Base-by-base conservation (phyloP, 2,329 filamentous ascomycete genomes). In the Hypoxylon sp. region DNA sequence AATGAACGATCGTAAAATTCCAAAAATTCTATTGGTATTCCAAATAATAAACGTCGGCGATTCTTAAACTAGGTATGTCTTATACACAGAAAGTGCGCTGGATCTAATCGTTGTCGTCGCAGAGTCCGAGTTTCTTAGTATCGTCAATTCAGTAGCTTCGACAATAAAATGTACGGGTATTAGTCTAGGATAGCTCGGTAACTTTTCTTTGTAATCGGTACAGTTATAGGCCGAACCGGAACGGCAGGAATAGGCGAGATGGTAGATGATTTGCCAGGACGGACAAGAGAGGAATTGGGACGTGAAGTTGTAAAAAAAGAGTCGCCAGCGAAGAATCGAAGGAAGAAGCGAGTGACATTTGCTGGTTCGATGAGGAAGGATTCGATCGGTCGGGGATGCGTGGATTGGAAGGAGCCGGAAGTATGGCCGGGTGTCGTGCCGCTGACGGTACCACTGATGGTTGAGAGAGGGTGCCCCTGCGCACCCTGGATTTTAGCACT, bases 311-410 rank as follows among this genome's bases (percentile, higher is more conserved):
- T 46, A 32, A 59, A 49, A 49, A 53, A 38, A 53, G 38, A 59
- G 48, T 62, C 45, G 36, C 46, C 52, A 65, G 58, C 57, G 50
- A 57, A 67, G 57, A 67, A 67, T 58, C 34, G 49, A 67, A 60
- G 49, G 53, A 64, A 36, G 55, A 67, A 70, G 53, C 64, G 64
- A 70, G 58, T 48, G 63, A 69, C 67, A 63, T 46, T 30, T 61
- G 59, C 61, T 63, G 55, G 68, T 50, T 70, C 51, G 56, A 68
- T 46, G 32, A 55, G 38, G 68, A 65, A 65, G 68, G 68, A 68
- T 70, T 70, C 51, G 61, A 68, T 70, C 68, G 65, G 61, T 57
- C 60, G 67, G 63, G 60, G 59, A 67, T 61, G 58, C 48, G 21
- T 36, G 28, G 56, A 60, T 63, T 65, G 50, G 68, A 63, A 68